Base-by-base conservation (phyloP, 2,329 filamentous ascomycete genomes). In the Stemphylium vesicarium region DNA sequence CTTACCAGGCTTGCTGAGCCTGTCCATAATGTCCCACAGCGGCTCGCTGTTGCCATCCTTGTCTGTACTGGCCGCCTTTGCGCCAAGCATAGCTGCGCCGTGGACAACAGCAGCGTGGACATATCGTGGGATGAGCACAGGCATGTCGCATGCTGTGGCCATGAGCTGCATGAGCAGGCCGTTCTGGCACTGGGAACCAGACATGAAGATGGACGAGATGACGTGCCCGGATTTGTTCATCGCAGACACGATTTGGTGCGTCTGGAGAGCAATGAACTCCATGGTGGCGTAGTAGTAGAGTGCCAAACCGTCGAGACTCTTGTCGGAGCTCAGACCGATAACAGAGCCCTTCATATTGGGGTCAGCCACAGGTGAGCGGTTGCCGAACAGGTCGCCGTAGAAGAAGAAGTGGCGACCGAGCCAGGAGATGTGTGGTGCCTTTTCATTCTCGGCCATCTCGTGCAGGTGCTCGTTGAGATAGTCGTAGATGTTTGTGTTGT, bases 181-280 rank as follows among this genome's bases (percentile, higher is more conserved):
- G 77, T 99, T 99, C 78, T 97, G 93, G 81, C 95, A 99, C 76
- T 98, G 95, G 10, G 91, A 96, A 57, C 95, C 95, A 4, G 92
- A 96, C 95, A 99, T 98, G 85, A 98, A 99, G 77, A 99, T 96
- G 60, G 89, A 94, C 44, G 84, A 87, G 75, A 99, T 93, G 64
- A 85, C 81, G 79, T 99, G 95, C 9, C 95, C 95, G 1, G 92
- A 82, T 41, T 84, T 81, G 81, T 98, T 99, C 93, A 99, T 97
- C 32, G 89, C 85, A 69, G 96, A 89, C 61, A 99, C 85, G 68
- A 99, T 99, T 77, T 99, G 95, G 54, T 91, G 88, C 0, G 95
- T 99, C 78, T 99, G 95, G 75, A 98, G 85, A 26, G 95, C 93
- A 68, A 99, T 98, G 78, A 98, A 98, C 79, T 99, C 95, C 86